Evolutionary conservation across 768 basidiomycete genomes (phyloP).

Genomic region (Russula vinacea): DNA sequence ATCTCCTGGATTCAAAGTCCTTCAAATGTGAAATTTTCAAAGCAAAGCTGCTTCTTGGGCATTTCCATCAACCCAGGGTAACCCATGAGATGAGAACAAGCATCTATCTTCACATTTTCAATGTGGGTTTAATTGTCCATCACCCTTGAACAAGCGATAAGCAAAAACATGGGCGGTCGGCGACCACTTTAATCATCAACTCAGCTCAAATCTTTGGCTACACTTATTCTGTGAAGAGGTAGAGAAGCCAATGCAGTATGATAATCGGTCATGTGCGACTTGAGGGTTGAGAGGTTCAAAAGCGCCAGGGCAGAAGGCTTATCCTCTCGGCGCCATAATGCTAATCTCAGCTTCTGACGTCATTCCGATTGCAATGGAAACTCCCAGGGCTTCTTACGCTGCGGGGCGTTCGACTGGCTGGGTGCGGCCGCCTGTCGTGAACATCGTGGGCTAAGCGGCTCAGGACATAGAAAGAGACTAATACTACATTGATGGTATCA

Average conservation of each 20-base stretch:
- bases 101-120: not conserved
- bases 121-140: not conserved
- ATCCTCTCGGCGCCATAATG: not conserved
- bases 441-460: slow-evolving; percentile 8
- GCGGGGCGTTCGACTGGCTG: slow-evolving; percentile 50
- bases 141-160: too few relatives aligned
- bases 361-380: not conserved
- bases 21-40: not conserved
- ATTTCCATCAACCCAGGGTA: not conserved
- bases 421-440: slow-evolving; percentile 49
- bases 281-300: not conserved
- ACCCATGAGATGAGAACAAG: not conserved
- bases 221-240: too few relatives aligned
- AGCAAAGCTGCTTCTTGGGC: not conserved
- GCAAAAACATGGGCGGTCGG: too few relatives aligned
- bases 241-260: too few relatives aligned
- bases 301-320: not conserved
- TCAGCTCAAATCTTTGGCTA: too few relatives aligned
- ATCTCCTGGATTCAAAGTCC: not conserved
- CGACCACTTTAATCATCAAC: too few relatives aligned
- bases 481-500: slow-evolving; percentile 58
- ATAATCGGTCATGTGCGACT: too few relatives aligned
- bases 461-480: slow-evolving; percentile 2
- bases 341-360: slow-evolving; percentile 1
- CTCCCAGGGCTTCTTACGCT: slow-evolving; percentile 73